Evolutionary conservation across 805 yeast genomes (phyloP), one percentile per base, ranked within the genome.

Genomic region (Ogataea allantospora): DNA sequence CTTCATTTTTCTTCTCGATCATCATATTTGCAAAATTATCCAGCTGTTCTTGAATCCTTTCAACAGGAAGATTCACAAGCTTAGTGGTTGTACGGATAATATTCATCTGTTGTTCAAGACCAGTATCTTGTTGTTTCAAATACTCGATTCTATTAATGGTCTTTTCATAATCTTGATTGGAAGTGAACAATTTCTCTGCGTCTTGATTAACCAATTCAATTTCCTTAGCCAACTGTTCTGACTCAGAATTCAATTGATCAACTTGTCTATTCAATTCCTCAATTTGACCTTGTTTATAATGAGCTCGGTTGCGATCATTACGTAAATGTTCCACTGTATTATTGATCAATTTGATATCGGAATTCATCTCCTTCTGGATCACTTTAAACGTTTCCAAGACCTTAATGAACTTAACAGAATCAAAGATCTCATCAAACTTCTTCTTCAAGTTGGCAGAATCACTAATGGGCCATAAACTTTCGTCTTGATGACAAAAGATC

Each of bases 401-500:
- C 55, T 87, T 91, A 1, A 96, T 88, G 54, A 85, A 95, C 58
- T 87, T 88, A 49, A 88, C 77, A 0, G 97, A 96, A 62, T 93
- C 97, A 54, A 93, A 93, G 7, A 93, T 91, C 60, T 93, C 99
- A 60, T 93, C 99, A 53, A 93, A 95, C 36, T 91, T 75, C 63
- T 89, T 89, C 63, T 93, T 95, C 57, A 93, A 71, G 9, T 74
- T 74, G 2, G 95, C 72, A 1, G 99, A 95, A 60, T 93, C 99
- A 50, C 89, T 77, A 32, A 93, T 68, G 1, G 99, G 99, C 99
- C 99, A 93, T 19, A 88, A 62, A 51, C 91, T 81, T 43, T 93
- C 99, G 54, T 93, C 99, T 59, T 93, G 99, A 55, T 93, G 99
- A 55, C 99, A 91, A 62, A 93, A 93, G 1, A 91, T 81, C 27